These are phyloP conservation scores for Trichoderma arundinaceum DNA, from an alignment of 2,329 filamentous ascomycete genomes.

Conservation along the genomic window DNA sequence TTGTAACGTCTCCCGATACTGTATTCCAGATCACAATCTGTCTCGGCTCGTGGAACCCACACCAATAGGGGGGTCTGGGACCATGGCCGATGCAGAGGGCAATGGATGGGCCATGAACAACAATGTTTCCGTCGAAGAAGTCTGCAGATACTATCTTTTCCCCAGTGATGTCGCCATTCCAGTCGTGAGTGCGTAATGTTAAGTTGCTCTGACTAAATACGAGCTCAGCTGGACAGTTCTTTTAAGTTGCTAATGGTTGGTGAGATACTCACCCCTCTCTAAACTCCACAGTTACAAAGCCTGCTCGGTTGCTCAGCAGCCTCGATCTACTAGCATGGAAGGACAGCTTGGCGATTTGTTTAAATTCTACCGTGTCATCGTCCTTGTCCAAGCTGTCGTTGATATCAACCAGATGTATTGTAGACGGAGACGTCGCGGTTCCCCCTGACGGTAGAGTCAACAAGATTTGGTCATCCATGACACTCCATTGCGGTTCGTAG, in stretches of 20 bases:
- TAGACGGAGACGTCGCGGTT: background rate
- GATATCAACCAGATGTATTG: background rate
- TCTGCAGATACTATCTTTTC: background rate
- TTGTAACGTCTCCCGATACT: background rate
- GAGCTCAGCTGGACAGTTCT: background rate
- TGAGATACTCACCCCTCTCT: background rate
- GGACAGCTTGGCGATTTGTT: background rate
- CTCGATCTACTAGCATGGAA: slow-evolving; percentile 8
- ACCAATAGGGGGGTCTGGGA: no score
- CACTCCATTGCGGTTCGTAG: slow-evolving; percentile 17
- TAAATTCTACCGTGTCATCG: slow-evolving; percentile 5
- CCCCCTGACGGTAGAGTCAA: background rate
- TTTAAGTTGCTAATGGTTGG: background rate
- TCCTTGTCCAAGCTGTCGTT: background rate
- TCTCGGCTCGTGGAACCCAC: background rate
- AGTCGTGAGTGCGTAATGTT: slow-evolving; percentile 3
- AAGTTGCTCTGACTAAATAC: background rate
- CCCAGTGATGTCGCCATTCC: background rate
- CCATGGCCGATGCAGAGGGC: slow-evolving; percentile 5
- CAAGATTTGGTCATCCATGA: slow-evolving; percentile 29
- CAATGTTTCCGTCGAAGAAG: slow-evolving; percentile 1
- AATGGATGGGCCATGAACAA: background rate
- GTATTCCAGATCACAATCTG: slow-evolving; percentile 15
- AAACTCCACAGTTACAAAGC: slow-evolving; percentile 18
- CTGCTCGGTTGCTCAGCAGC: slow-evolving; percentile 17